Base-by-base conservation (phyloP, 176 grass and related monocot genomes). In the Musa troglodytarum region DNA sequence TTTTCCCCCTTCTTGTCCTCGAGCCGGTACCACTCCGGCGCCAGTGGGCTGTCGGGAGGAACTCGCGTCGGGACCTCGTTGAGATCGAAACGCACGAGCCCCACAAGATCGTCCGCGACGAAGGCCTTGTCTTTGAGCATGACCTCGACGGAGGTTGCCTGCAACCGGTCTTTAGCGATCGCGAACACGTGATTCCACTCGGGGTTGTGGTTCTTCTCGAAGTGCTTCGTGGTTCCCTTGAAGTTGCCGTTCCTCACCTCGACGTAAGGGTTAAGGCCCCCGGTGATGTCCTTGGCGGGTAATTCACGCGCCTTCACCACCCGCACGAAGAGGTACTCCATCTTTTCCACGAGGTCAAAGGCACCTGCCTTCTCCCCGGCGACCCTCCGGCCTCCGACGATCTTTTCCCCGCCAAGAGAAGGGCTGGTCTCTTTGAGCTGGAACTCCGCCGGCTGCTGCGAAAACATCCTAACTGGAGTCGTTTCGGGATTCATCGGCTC, bases 281-380 rank as follows among this genome's bases (percentile, higher is more conserved):
- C 72, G 20, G 72, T 74, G 72, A 74, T 34, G 72, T 74, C 72
- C 53, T 26, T 74, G 3, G 72, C 20, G 8, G 72, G 72, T 22
- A 92, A 76, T 21, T 65, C 76, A 68, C 90, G 79, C 56, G 90
- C 90, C 84, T 90, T 95, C 28, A 88, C 81, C 64, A 91, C 79
- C 66, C 88, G 92, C 53, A 95, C 86, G 83, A 86, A 95, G 13
- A 95, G 85, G 83, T 90, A 90, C 83, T 95, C 83, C 92, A 91
- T 88, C 73, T 78, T 76, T 83, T 95, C 85, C 0, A 95, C 92
- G 76, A 95, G 92, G 79, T 95, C 92, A 77, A 90, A 90, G 23
- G 77, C 52, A 24, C 63, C 24, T 9, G 77, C 14, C 77, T 43
- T 68, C 21, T 49, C 16, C 15, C 63, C 22, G 20, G 63, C 20